phyloP scores from a whole-genome alignment of 495 filamentous ascomycete genomes.

The Penicillium tannophilum region DNA sequence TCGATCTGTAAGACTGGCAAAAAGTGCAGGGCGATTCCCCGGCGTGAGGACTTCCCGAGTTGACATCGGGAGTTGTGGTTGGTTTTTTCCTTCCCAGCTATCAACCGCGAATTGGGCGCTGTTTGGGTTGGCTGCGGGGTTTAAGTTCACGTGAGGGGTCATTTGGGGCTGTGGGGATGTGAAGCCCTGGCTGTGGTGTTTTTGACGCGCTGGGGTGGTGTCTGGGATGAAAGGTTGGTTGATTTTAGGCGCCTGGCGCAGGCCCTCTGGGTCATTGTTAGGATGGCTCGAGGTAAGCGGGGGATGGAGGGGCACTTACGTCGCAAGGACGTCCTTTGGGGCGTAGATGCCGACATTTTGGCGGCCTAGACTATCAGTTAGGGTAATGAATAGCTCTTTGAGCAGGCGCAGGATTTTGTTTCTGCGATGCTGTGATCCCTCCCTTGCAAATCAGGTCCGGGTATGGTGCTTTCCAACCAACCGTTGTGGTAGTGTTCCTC shows the following conservation, averaged over 20 bases:
- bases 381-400: not conserved
- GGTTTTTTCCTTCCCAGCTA: constrained; percentile 42
- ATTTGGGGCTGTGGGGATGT: constrained; percentile 38
- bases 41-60: constrained; percentile 47
- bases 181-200: constrained; percentile 33
- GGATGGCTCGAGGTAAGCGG: not conserved
- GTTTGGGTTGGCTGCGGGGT: constrained; percentile 34
- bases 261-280: constrained; percentile 40
- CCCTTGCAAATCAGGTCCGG: constrained; percentile 1
- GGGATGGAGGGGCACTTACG: constrained; percentile 20
- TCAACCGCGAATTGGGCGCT: constrained; percentile 36
- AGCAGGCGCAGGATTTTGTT: not conserved
- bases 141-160: constrained; percentile 30
- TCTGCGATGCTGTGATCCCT: constrained; percentile 4
- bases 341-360: constrained; percentile 31
- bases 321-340: constrained; percentile 31
- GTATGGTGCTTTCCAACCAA: not conserved
- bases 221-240: constrained; percentile 53
- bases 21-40: constrained; percentile 44
- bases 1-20: constrained; percentile 28
- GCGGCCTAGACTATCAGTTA: not conserved
- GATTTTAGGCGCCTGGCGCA: constrained; percentile 49
- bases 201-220: constrained; percentile 44
- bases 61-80: constrained; percentile 42
- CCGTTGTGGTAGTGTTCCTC: not conserved